Percentiles rank a stretch among this genome's conserved stretches.
Conservation (phyloP, 352 stramenopile genomes). For the Globisporangium paroecandrum region DNA sequence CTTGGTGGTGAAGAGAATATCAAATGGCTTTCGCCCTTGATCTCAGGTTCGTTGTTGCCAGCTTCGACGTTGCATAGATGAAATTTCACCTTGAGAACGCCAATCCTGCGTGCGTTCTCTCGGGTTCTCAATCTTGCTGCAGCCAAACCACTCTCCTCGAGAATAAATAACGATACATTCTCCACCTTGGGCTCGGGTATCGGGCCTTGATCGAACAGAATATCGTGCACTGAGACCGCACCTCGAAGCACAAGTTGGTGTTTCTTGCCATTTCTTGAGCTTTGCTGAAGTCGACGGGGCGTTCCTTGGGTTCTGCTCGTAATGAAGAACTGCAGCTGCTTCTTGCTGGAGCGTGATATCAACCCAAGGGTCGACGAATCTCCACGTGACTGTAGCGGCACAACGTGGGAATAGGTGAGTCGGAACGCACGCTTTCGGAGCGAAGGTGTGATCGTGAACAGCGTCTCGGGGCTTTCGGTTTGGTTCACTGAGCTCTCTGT, state of each 20-base stretch:
- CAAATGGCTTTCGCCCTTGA: constrained; percentile 3
- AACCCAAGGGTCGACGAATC: neutral
- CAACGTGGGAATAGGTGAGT: constrained; percentile 35
- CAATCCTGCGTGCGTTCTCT: constrained; percentile 14
- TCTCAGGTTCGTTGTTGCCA: neutral
- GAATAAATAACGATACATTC: constrained; percentile 19
- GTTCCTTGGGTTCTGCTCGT: constrained; percentile 24
- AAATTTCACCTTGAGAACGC: constrained; percentile 27
- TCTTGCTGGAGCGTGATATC: neutral
- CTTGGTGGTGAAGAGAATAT: neutral
- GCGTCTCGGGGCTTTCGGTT: neutral
- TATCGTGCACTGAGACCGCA: constrained; percentile 8
- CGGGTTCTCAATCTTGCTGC: neutral
- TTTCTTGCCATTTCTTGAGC: constrained; percentile 6
- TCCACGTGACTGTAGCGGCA: constrained; percentile 15
- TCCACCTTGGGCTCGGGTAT: constrained; percentile 13
- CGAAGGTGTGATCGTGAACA: constrained; percentile 47
- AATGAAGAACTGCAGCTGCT: constrained; percentile 25
- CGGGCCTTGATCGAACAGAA: constrained; percentile 9
- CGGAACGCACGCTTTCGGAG: constrained; percentile 41
- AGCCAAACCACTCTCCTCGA: neutral
- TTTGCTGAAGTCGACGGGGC: constrained; percentile 12
- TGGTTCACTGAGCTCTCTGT: neutral
- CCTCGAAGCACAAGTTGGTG: constrained; percentile 20
- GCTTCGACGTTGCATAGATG: constrained; percentile 12